Evolutionary conservation across 371 early-diverging fungal genomes (phyloP).

Genomic region (Actinomucor elegans): DNA sequence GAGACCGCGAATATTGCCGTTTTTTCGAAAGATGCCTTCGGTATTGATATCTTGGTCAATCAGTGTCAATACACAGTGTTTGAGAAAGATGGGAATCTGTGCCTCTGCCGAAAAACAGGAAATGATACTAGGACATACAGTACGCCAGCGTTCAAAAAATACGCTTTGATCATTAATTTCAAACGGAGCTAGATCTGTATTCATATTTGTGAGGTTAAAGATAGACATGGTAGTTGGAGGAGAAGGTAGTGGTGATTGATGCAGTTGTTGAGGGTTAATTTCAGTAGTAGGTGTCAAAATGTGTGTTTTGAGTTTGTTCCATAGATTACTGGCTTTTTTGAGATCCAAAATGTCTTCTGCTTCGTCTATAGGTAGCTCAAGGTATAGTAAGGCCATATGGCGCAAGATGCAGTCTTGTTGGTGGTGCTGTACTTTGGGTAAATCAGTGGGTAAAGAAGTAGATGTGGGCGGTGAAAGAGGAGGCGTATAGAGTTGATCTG

Average conservation of each 20-base stretch:
- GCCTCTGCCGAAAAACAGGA: constrained; percentile 30
- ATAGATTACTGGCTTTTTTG: constrained; percentile 11
- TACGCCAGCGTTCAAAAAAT: constrained; percentile 10
- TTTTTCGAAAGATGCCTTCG: constrained; percentile 96
- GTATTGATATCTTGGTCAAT: constrained; percentile 62
- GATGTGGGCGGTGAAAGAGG: constrained; percentile 21
- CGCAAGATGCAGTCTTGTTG: constrained; percentile 21
- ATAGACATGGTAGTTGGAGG: not conserved
- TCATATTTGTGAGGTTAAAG: not conserved
- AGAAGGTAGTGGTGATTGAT: not conserved
- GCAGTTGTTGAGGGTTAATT: not conserved
- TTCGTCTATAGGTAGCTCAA: constrained; percentile 8
- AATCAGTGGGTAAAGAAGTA: too few species aligned
- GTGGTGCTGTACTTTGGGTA: too few species aligned
- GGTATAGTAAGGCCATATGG: constrained; percentile 12
- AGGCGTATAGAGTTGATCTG: constrained; percentile 8
- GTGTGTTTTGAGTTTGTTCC: constrained; percentile 26
- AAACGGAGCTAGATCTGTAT: too few species aligned
- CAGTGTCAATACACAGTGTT: constrained; percentile 21
- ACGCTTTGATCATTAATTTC: too few species aligned
- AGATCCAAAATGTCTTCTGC: constrained; percentile 1
- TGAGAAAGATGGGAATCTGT: constrained; percentile 16
- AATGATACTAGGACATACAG: constrained; percentile 4
- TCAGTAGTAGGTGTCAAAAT: constrained; percentile 15
- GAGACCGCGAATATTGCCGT: constrained; percentile 90